Evolutionary conservation across 768 basidiomycete species (phyloP), one percentile per base, ranked within the genome.

Genomic region (Sarcodon aspratus): DNA sequence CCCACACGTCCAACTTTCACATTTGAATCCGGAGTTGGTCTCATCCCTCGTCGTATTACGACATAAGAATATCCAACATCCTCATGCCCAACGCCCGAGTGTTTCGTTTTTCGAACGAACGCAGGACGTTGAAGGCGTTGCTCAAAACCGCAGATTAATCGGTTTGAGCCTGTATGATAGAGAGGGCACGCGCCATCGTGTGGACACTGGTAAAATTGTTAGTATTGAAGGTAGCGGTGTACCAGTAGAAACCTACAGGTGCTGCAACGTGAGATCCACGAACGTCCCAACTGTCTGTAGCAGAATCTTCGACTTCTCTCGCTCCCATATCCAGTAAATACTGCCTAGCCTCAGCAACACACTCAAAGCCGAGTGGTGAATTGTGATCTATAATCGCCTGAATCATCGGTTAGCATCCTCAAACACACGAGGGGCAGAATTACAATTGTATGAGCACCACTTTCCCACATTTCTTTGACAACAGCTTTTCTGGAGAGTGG

Each of bases 61-160:
- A 96, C 76, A 61, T 99, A 99, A 13, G 90, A 89, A 62, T 93
- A 97, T 33, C 77, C 79, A 34, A 81, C 75, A 55, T 95, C 86
- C 63, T 95, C 92, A 53, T 94, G 87, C 1, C 91, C 92, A 33
- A 76, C 64, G 21, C 75, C 78, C 18, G 85, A 82, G 62, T 95
- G 90, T 62, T 96, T 97, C 15, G 93, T 97, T 50, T 70, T 74
- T 31, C 91, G 82, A 36, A 93, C 73, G 64, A 96, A 96, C 9
- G 72, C 67, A 9, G 95, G 93, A 18, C 89, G 77, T 60, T 94
- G 89, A 37, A 95, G 66, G 45, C 92, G 80, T 60, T 97, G 95
- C 7, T 79, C 76, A 66, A 94, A 96, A 13, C 85, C 80, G 59
- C 95, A 98, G 40, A 77, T 68, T 1, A 84, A 65, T 46, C 70